Conservation (phyloP, 1,284 basidiomycete genomes). For the Ceratobasidium sp. region DNA sequence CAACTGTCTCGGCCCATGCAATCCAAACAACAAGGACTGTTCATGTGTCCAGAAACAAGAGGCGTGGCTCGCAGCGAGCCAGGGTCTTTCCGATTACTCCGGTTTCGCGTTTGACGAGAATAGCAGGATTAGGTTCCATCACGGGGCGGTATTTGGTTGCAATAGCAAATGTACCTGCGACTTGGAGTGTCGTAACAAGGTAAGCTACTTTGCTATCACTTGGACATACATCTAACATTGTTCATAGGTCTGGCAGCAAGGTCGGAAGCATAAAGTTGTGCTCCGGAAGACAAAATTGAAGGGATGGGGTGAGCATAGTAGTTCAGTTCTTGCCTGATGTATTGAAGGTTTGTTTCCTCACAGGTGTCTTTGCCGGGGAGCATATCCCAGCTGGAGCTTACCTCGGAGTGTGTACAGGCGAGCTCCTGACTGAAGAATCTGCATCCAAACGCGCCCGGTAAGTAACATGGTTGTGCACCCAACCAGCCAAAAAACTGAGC, state of each 20-base stretch:
- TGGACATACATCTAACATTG: constrained; percentile 13
- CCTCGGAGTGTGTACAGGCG: constrained; percentile 87
- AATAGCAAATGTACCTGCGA: constrained; percentile 85
- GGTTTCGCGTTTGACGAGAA: constrained; percentile 77
- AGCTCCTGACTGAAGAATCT: constrained; percentile 77
- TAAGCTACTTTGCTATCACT: constrained; percentile 57
- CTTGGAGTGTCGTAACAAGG: constrained; percentile 83
- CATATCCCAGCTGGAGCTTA: constrained; percentile 78
- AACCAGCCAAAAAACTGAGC: constrained; percentile 7
- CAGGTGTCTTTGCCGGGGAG: constrained; percentile 75
- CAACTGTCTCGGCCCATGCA: constrained; percentile 77
- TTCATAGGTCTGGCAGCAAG: constrained; percentile 82
- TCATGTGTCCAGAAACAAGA: constrained; percentile 73
- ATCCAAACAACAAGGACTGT: constrained; percentile 75
- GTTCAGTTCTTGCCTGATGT: not conserved
- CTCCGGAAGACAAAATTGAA: constrained; percentile 72
- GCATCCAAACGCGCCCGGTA: constrained; percentile 76
- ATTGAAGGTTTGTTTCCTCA: not conserved
- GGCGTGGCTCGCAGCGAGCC: constrained; percentile 55
- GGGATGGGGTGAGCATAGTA: constrained; percentile 47
- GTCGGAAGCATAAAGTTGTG: constrained; percentile 71
- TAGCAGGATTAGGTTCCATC: constrained; percentile 65
- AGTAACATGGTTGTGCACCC: constrained; percentile 53
- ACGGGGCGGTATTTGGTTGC: constrained; percentile 87
- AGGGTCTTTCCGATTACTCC: constrained; percentile 1